These are phyloP conservation scores for Fusarium multiceps DNA, from an alignment of 2,329 filamentous ascomycete genomes.

Conservation along the genomic window DNA sequence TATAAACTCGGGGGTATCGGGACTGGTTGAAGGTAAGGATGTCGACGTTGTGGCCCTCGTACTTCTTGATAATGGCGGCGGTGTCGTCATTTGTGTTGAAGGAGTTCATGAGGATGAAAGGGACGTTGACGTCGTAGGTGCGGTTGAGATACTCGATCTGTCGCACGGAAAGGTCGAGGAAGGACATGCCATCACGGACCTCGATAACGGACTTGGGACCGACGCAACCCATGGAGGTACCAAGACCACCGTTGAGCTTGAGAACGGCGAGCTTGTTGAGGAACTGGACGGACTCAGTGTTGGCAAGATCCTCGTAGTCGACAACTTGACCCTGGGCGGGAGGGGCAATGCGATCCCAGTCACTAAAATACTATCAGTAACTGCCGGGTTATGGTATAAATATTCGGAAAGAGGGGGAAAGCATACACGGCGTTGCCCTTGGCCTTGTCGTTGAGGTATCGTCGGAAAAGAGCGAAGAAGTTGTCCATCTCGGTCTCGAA, in stretches of 20 bases:
- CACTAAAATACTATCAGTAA: conserved; percentile 62
- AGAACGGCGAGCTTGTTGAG: conserved; percentile 97
- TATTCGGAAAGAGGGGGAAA: conserved; percentile 5
- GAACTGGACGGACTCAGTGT: conserved; percentile 91
- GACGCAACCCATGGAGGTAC: conserved; percentile 99
- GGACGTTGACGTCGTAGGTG: conserved; percentile 96
- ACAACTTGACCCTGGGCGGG: conserved; percentile 94
- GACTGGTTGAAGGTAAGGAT: conserved; percentile 99
- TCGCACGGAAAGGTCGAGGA: conserved; percentile 97
- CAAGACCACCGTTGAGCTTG: conserved; percentile 99
- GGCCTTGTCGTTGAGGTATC: conserved; percentile 98
- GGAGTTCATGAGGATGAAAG: conserved; percentile 99
- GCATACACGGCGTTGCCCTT: conserved; percentile 90
- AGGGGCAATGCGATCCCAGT: conserved; percentile 97
- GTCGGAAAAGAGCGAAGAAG: conserved; percentile 98
- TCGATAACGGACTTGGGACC: conserved; percentile 99
- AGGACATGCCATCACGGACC: conserved; percentile 99
- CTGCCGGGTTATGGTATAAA: not conserved
- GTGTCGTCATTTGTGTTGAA: conserved; percentile 99
- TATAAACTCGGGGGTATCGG: conserved; percentile 95
- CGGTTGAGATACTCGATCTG: conserved; percentile 99
- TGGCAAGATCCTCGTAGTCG: conserved; percentile 90
- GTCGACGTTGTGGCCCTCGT: conserved; percentile 99
- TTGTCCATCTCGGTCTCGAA: conserved; percentile 99
- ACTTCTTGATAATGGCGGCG: conserved; percentile 99